Base-by-base conservation (phyloP, 441 rosid species). In the Adansonia madagascariensis region DNA sequence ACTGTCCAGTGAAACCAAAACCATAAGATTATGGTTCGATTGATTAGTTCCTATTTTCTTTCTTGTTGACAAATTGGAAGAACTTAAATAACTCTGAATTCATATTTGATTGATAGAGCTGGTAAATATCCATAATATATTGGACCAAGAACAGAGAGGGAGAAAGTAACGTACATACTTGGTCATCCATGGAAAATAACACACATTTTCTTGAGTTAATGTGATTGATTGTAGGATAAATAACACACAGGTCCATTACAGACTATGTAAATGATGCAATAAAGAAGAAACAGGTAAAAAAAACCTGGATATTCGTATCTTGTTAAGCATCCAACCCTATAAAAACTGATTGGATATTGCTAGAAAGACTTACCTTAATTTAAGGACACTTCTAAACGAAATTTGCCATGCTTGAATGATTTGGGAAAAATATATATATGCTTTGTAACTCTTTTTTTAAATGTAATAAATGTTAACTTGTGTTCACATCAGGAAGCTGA, bases 401-500 rank as follows among this genome's bases (percentile, higher is more conserved):
- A 56, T 56, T 46, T 24, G 77, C 59, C 43, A 41, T 49, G 14
- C 43, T 27, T 12, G 39, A 39, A 47, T 76, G 60, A 65, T 66
- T 57, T 39, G 5, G 41, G 47, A 35, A 73, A 50, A 17, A 73
- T 15, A 18, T 31, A 18, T 50, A 18, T 31, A 18, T 50, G 14
- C 27, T 6, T 74, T 59, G 47, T 62, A 41, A 66, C 31, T 20
- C 20, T 8, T 3, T 8, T 1, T 63, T 63, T 35, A 6, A 39
- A 8, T n/a, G 18, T 44, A 50, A 74, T 41, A 80, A 73, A 72
- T 69, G 17, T 74, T 41, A 84, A 63, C 72, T 75, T 81, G 60
- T 47, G 67, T 67, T 63, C 14, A 66, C 79, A 83, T 72, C 86
- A 96, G 99, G 99, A 96, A 77, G 97, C 96, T 69, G 98, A 91